A percentile compares a stretch with the other conserved stretches of the same genome.
These are phyloP conservation scores for Fusarium sororula DNA, from an alignment of 2,329 filamentous ascomycete genomes.

Conservation along the genomic window DNA sequence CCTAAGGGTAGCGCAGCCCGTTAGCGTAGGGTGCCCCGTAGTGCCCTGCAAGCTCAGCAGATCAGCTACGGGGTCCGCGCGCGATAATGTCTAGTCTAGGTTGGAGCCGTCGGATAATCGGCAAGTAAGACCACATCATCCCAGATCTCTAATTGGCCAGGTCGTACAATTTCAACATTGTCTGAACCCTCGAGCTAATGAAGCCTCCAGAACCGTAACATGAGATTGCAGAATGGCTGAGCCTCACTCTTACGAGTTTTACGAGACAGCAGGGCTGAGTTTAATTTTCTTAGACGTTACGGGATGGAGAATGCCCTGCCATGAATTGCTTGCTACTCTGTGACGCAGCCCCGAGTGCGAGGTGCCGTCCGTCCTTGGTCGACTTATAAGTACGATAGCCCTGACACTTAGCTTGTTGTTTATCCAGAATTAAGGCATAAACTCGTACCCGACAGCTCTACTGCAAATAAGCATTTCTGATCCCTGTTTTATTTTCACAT, in stretches of 20 bases:
- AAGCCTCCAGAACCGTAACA: background rate
- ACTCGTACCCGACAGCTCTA: background rate
- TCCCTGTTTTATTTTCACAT: background rate
- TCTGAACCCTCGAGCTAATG: background rate
- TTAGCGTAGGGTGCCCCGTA: background rate
- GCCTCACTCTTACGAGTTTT: background rate
- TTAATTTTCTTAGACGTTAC: background rate
- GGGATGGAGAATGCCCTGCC: background rate
- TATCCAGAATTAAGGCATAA: background rate
- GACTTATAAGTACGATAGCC: background rate
- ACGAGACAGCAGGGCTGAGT: background rate
- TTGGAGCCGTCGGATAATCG: background rate
- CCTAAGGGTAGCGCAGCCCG: rapidly evolving
- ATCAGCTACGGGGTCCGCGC: background rate
- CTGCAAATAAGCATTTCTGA: background rate
- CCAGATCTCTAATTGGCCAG: background rate
- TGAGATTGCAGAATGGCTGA: background rate
- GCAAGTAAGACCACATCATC: background rate
- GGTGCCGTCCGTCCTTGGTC: background rate
- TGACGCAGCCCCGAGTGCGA: background rate
- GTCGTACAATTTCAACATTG: background rate
- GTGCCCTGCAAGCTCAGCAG: background rate
- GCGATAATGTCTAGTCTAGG: background rate
- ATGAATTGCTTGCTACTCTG: background rate
- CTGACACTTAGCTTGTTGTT: background rate